Conservation (phyloP, 2,329 filamentous ascomycete genomes). For the Triangularia setosa region DNA sequence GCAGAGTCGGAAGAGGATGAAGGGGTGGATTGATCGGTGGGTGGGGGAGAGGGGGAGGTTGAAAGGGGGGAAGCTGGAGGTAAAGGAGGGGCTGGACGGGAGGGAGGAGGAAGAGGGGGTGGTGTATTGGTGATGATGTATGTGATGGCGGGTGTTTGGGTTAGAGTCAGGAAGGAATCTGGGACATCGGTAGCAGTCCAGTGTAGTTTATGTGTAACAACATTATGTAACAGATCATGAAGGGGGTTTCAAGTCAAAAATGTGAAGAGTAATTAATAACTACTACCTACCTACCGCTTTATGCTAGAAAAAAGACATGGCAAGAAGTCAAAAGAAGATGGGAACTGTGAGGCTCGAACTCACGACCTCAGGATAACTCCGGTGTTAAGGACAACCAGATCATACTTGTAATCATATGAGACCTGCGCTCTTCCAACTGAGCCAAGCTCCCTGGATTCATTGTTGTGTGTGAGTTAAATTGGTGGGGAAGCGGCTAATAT, state of each 20-base stretch:
- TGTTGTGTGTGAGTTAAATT: neutral
- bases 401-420: conserved; percentile 24
- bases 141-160: neutral
- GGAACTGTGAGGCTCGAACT: conserved; percentile 27
- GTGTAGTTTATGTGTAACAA: neutral
- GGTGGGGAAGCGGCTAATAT: neutral
- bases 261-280: neutral
- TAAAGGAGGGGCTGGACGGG: conserved; percentile 38
- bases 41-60: conserved; percentile 47
- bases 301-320: conserved; percentile 38
- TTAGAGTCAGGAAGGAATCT: neutral
- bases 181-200: neutral
- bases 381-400: conserved; percentile 20
- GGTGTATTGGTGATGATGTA: conserved; percentile 36
- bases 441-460: conserved; percentile 21
- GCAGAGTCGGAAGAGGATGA: conserved; percentile 55
- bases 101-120: conserved; percentile 39
- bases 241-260: neutral
- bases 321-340: conserved; percentile 11
- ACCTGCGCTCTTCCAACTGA: conserved; percentile 28
- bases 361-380: conserved; percentile 26
- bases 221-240: neutral
- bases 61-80: conserved; percentile 44
- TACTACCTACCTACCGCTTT: too few species aligned
- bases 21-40: conserved; percentile 62